Conservation (phyloP, 148 eudicot genomes). For the Rhododendron mucronatum region DNA sequence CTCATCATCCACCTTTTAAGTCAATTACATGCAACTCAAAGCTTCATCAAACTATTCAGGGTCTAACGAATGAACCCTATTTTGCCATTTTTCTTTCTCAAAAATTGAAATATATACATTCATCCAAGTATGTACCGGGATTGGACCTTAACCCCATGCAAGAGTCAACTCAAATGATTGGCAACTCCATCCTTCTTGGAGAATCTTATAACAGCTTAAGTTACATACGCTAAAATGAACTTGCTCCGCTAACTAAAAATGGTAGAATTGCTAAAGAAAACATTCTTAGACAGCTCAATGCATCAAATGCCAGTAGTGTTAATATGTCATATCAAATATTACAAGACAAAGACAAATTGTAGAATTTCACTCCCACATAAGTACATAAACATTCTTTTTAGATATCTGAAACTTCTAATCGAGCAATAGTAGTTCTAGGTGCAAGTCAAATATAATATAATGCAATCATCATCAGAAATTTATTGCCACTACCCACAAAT, state of each 20-base stretch:
- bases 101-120: not conserved
- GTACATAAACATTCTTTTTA: not conserved
- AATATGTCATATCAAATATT: not conserved
- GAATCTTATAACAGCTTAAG: conserved; percentile 2
- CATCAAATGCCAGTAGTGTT: not conserved
- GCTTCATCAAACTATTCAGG: not conserved
- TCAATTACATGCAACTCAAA: not conserved
- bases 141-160: not conserved
- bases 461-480: not conserved
- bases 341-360: not conserved
- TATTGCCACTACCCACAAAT: not conserved
- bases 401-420: not conserved
- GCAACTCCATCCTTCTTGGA: not conserved
- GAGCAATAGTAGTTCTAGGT: not conserved
- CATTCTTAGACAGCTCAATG: not conserved
- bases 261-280: not conserved
- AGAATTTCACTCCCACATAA: not conserved
- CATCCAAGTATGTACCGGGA: not conserved
- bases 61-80: not conserved
- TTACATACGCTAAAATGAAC: not conserved
- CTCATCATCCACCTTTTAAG: not conserved
- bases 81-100: not conserved
- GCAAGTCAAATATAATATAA: not conserved
- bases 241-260: not conserved
- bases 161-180: not conserved